phyloP scores from a whole-genome alignment of 2,329 filamentous ascomycete genomes.

The Stachybotrys chlorohalonatus region DNA sequence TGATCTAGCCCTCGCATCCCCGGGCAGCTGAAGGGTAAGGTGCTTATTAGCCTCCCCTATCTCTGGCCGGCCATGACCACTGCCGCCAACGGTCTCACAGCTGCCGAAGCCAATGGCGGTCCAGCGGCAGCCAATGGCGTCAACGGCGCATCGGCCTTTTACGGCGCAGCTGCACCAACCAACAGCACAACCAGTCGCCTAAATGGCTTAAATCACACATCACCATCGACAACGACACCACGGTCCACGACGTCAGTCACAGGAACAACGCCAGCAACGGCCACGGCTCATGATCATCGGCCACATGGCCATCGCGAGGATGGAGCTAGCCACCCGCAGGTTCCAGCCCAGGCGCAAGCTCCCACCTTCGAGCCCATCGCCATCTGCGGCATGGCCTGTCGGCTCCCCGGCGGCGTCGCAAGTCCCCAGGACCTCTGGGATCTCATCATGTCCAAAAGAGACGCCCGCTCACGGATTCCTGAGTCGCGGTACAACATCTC shows the following conservation, averaged over 20 bases:
- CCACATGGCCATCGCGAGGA: not conserved
- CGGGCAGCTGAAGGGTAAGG: no score
- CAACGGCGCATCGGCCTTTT: not conserved
- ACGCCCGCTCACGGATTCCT: constrained; percentile 11
- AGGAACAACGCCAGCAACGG: not conserved
- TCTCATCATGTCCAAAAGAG: constrained; percentile 12
- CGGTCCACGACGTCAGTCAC: not conserved
- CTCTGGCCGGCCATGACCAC: not conserved
- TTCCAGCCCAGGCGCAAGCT: not conserved
- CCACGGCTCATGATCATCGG: not conserved
- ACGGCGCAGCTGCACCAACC: not conserved
- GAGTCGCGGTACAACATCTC: constrained; percentile 11
- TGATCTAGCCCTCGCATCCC: no score
- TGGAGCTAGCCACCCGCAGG: not conserved
- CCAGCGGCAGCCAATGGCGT: not conserved
- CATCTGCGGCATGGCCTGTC: constrained; percentile 16
- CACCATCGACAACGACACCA: not conserved
- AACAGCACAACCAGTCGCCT: not conserved
- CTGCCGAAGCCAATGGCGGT: not conserved
- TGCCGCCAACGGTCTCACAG: not conserved
- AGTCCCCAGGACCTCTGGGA: constrained; percentile 13
- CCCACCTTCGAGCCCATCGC: constrained; percentile 9
- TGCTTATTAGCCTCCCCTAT: no score
- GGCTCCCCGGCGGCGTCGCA: constrained; percentile 13
- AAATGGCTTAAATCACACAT: not conserved